These are phyloP conservation scores for Hypoxylon sp. DNA, from an alignment of 2,329 filamentous ascomycete species.

Conservation along the genomic window DNA sequence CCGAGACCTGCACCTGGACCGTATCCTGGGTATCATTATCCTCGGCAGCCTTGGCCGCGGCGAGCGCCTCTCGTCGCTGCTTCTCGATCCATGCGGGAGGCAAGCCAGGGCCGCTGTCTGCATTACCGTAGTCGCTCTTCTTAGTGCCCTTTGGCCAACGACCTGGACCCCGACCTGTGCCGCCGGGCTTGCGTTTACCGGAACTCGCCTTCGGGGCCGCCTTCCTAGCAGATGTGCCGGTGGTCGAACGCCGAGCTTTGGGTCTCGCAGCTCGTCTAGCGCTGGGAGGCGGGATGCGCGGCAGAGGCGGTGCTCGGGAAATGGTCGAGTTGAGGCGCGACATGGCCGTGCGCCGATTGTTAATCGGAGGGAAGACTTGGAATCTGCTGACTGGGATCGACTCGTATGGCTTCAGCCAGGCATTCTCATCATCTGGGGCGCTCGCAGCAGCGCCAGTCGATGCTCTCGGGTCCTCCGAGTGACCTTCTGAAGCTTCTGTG, in stretches of 20 bases:
- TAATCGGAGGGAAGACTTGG: slow-evolving; percentile 81
- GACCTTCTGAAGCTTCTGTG: slow-evolving; percentile 39
- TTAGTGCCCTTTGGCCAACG: slow-evolving; percentile 78
- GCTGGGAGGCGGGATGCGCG: slow-evolving; percentile 52
- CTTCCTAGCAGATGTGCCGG: slow-evolving; percentile 52
- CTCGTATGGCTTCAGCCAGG: slow-evolving; percentile 66
- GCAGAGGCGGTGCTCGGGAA: slow-evolving; percentile 51
- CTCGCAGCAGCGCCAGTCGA: slow-evolving; percentile 45
- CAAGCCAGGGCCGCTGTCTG: slow-evolving; percentile 74
- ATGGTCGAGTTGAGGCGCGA: slow-evolving; percentile 61
- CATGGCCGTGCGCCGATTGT: slow-evolving; percentile 64
- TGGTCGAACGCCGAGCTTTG: slow-evolving; percentile 57
- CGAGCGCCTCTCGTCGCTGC: slow-evolving; percentile 27
- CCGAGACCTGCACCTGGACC: slow-evolving; percentile 58
- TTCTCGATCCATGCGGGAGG: slow-evolving; percentile 69
- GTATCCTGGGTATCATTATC: slow-evolving; percentile 52
- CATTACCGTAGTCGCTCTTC: slow-evolving; percentile 77
- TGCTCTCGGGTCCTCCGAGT: slow-evolving; percentile 37
- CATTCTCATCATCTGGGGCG: slow-evolving; percentile 52
- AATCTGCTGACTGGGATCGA: slow-evolving; percentile 79
- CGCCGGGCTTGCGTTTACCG: slow-evolving; percentile 70
- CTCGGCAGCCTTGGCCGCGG: slow-evolving; percentile 40
- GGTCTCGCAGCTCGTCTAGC: slow-evolving; percentile 57
- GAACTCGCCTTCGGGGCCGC: slow-evolving; percentile 59
- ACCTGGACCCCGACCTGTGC: slow-evolving; percentile 75